Evolutionary conservation across 345 rosid species (phyloP).

Genomic region (Draba incana): DNA sequence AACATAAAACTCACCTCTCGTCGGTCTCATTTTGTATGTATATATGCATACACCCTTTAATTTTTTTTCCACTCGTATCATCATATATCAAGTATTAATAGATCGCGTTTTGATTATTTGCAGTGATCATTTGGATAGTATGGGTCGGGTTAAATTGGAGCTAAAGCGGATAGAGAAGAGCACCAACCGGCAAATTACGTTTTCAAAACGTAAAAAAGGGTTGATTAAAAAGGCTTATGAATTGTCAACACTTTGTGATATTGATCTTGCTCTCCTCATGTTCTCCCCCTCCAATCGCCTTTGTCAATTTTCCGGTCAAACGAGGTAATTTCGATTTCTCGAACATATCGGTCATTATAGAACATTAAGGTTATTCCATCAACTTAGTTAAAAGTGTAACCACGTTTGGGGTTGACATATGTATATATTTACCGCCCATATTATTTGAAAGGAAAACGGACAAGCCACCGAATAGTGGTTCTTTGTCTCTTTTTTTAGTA

Average conservation of each 20-base stretch:
- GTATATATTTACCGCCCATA: background rate
- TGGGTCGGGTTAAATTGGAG: constrained; percentile 59
- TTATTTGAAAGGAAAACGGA: background rate
- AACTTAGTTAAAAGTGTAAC: background rate
- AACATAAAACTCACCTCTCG: constrained; percentile 4
- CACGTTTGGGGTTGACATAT: background rate
- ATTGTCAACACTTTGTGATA: constrained; percentile 61
- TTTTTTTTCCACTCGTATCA: background rate
- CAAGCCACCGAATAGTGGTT: constrained; percentile 18
- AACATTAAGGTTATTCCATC: background rate
- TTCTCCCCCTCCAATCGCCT: constrained; percentile 66
- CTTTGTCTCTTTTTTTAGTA: background rate
- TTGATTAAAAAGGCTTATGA: constrained; percentile 65
- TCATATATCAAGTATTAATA: background rate
- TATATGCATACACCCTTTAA: too few species aligned
- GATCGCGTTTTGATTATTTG: constrained; percentile 1
- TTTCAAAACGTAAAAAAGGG: constrained; percentile 60
- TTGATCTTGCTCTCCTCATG: constrained; percentile 65
- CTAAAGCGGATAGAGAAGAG: constrained; percentile 58
- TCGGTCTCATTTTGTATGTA: constrained; percentile 13
- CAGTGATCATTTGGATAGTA: constrained; percentile 27
- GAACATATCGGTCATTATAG: constrained; percentile 9
- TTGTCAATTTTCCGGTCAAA: constrained; percentile 56
- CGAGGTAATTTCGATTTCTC: constrained; percentile 46
- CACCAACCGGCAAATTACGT: constrained; percentile 58